Base-by-base conservation (phyloP, 768 basidiomycete species). In the Suillus subaureus region DNA sequence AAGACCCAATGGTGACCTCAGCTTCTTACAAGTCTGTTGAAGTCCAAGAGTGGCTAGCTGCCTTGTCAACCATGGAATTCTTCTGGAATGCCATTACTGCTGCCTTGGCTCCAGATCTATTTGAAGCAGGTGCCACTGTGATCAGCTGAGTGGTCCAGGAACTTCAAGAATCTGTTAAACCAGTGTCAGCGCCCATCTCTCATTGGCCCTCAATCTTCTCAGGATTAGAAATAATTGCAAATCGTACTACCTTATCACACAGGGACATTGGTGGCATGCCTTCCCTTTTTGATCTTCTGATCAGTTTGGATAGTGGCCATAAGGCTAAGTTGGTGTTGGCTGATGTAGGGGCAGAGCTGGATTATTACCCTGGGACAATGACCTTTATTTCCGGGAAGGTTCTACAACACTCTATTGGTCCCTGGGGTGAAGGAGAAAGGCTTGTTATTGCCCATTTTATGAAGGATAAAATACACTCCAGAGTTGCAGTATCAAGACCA, bases 201-300 rank as follows among this genome's bases (percentile, higher is more conserved):
- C 28, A 35, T 6, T 65, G 64, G 64, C 60, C 60, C 11, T 65
- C 64, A 16, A 39, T 51, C 31, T 65, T 51, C 43, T 55, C 51
- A 11, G 64, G 51, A n/a, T 52, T 61, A 3, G 64, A 65, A 35
- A 21, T 65, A 11, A 65, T 65, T 52, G 26, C 51, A 23, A 65
- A 65, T 33, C 37, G 35, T 4, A 2, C 31, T 3, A 65, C 60
- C 3, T 58, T 51, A 16, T 35, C 26, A 8, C 60, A 61, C 23
- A 12, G 47, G 21, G 64, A 65, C 28, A 0, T 31, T 7, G 51
- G 43, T 42, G n/a, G 45, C 1, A 37, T 39, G 6, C 15, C 49
- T 23, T 26, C 37, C 15, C 45, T 31, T n/a, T 67, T 64, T 54
- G 66, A 67, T 58, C 42, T 60, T 18, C 49, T 67, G 15, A 16